Evolutionary conservation across 2,329 filamentous ascomycete genomes (phyloP).

Genomic region (Hypoxylon sp.): DNA sequence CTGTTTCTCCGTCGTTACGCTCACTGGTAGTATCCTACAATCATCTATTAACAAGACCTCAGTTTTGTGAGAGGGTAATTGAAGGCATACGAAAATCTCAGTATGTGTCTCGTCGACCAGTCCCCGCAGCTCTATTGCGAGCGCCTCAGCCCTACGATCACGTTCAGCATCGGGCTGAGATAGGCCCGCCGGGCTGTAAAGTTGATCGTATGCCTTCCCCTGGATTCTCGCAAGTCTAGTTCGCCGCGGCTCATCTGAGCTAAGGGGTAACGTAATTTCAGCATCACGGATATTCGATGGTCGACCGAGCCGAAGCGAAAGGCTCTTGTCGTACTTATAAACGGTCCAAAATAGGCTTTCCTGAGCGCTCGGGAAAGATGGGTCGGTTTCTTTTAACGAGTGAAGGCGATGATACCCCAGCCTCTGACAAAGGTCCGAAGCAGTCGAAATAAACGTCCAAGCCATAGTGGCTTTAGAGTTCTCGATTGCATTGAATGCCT

Average conservation of each 20-base stretch:
- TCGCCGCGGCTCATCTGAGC: slow-evolving; percentile 39
- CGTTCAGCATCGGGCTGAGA: slow-evolving; percentile 40
- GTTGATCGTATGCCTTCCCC: slow-evolving; percentile 54
- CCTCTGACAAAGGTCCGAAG: slow-evolving; percentile 55
- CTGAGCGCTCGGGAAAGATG: slow-evolving; percentile 23
- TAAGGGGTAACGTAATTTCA: slow-evolving; percentile 51
- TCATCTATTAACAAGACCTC: slow-evolving; percentile 7
- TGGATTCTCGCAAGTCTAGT: slow-evolving; percentile 50
- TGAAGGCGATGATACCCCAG: slow-evolving; percentile 53
- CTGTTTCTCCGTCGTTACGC: slow-evolving; percentile 24
- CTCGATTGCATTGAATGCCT: slow-evolving; percentile 57
- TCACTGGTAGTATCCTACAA: slow-evolving; percentile 9
- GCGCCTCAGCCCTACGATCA: slow-evolving; percentile 31
- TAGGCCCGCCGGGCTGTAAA: slow-evolving; percentile 53
- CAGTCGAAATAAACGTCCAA: slow-evolving; percentile 58
- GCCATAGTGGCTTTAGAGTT: slow-evolving; percentile 53
- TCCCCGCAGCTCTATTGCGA: slow-evolving; percentile 46
- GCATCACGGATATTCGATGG: slow-evolving; percentile 55
- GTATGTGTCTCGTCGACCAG: slow-evolving; percentile 40
- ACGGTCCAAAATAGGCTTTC: slow-evolving; percentile 57
- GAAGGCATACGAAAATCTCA: slow-evolving; percentile 12
- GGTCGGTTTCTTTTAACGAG: slow-evolving; percentile 14
- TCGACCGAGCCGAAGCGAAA: slow-evolving; percentile 57
- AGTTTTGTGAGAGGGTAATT: slow-evolving; percentile 5
- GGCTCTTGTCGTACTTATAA: slow-evolving; percentile 56